Percentiles rank a stretch among this genome's conserved stretches.
Evolutionary conservation across 73 alveolate genomes (phyloP).

Genomic region (Paramecium sexaurelia): DNA sequence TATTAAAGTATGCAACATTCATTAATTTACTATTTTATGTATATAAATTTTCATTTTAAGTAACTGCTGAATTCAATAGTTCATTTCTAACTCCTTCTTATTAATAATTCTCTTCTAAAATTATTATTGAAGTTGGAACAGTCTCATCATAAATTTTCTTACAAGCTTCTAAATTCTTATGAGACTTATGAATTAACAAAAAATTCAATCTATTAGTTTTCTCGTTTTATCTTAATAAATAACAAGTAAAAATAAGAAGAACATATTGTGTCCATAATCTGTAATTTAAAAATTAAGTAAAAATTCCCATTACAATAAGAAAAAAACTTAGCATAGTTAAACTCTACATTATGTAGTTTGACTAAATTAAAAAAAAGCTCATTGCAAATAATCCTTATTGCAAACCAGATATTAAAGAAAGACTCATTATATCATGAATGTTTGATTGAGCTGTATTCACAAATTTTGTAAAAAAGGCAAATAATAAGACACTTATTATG

Average conservation of each 20-base stretch:
- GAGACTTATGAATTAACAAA: background rate
- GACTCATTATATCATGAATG: background rate
- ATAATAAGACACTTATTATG: background rate
- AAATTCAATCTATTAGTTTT: background rate
- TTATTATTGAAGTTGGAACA: slow-evolving; percentile 41
- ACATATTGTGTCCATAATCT: slow-evolving; percentile 41
- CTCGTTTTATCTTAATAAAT: slow-evolving; percentile 17
- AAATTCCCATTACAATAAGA: slow-evolving; percentile 11
- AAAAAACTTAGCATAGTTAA: background rate
- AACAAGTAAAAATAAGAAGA: slow-evolving; percentile 37
- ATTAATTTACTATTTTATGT: background rate
- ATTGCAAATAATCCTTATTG: slow-evolving; percentile 36
- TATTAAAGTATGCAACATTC: slow-evolving; percentile 17
- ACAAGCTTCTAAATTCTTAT: slow-evolving; percentile 41
- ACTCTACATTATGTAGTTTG: background rate
- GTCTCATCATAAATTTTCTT: slow-evolving; percentile 53
- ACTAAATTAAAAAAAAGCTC: slow-evolving; percentile 16
- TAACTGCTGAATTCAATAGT: background rate
- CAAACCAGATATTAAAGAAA: slow-evolving; percentile 26
- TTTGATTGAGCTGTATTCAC: background rate
- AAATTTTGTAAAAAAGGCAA: slow-evolving; percentile 13
- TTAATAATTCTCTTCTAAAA: background rate
- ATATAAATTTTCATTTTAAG: background rate
- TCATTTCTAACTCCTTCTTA: background rate
- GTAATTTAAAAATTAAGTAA: background rate